phyloP scores from a whole-genome alignment of 176 grass and related monocot genomes.

The Oryza meridionalis region DNA sequence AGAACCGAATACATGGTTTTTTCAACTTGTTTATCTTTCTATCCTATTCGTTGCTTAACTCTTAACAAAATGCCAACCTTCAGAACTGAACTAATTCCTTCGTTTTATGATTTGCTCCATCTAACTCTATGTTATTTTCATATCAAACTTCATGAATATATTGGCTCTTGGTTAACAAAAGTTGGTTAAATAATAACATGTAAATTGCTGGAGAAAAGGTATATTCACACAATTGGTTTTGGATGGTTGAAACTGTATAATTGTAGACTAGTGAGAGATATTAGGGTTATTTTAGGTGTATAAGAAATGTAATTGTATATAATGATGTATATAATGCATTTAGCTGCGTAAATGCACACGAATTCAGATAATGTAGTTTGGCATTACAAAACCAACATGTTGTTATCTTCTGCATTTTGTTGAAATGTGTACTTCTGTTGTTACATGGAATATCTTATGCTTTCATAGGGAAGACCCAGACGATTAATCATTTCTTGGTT shows the following conservation, averaged over 20 bases:
- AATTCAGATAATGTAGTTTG: neutral
- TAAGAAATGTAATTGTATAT: too few species aligned
- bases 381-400: neutral
- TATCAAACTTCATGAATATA: slow-evolving; percentile 17
- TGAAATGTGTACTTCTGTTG: neutral
- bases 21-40: neutral
- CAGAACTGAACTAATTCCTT: neutral
- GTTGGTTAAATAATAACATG: too few species aligned
- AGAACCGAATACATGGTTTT: neutral
- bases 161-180: too few species aligned
- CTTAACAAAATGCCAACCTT: neutral
- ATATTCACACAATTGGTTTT: too few species aligned
- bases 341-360: neutral
- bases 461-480: slow-evolving; percentile 83
- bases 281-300: too few species aligned
- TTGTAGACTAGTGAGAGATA: too few species aligned
- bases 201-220: too few species aligned
- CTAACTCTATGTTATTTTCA: neutral
- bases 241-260: too few species aligned
- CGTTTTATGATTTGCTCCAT: neutral
- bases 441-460: neutral
- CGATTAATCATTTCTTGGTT: slow-evolving; percentile 94
- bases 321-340: neutral
- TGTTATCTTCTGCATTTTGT: neutral
- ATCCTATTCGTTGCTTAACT: neutral